Evolutionary conservation across 202 grass and related monocot species (phyloP), one percentile per base, ranked within the genome.

Genomic region (Alloteropsis angusta): DNA sequence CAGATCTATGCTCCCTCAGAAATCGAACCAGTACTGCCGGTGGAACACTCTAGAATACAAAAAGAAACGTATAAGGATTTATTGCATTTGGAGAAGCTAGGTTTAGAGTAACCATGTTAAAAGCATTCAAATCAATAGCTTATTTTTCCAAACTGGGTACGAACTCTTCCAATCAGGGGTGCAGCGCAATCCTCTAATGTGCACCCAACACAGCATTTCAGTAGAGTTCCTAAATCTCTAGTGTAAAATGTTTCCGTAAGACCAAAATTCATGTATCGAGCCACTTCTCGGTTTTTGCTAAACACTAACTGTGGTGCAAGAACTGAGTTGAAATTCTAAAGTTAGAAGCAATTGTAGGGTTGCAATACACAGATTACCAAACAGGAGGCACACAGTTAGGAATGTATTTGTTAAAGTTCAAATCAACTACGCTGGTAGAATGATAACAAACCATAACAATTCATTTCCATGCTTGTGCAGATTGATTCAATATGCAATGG

Each of bases 1-100:
- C 96, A 43, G 96, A 95, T 49, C 96, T 85, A 79, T 95, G 92
- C 65, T 98, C 96, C 90, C 96, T 95, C 76, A 98, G 53, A 83
- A 98, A 98, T 32, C 79, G 88, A 77, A 98, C 86, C 60, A 98
- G 68, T 61, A 98, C 84, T 23, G 86, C 90, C 6, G 96, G 90
- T 73, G 95, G 92, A 53, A 98, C 96, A 67, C 92, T 95, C 96
- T 98, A 84, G 47, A 80, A 85, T 76, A 77, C 8, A 50, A 86
- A 5, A 66, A 81, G 65, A 38, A 68, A 69, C 23, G 47, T 52
- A 5, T 56, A 77, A 68, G 30, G 5, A 43, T 52, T 55, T 75
- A 54, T 38, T 52, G 0, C 53, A 49, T 16, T 71, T 23, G 22
- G 2, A 21, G 10, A 62, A 79, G 8, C 5, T 68, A 68, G 44